Percentiles rank a stretch among this genome's conserved stretches.
Conservation (phyloP, 192 early-diverging fungal genomes). For the Podila epicladia region DNA sequence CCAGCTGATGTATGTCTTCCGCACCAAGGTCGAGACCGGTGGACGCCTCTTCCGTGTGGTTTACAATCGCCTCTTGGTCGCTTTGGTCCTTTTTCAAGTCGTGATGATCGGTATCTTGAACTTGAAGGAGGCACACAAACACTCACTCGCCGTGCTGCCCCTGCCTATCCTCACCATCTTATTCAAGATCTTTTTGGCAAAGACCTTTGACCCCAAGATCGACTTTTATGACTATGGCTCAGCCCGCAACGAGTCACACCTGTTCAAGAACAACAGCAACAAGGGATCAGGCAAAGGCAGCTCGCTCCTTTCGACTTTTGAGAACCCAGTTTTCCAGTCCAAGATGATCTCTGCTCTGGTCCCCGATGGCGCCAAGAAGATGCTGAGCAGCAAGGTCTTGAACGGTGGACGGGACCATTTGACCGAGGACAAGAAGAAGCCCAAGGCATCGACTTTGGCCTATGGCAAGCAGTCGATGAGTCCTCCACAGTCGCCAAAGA, state of each 20-base stretch:
- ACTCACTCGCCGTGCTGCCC: conserved; percentile 61
- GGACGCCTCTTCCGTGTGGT: conserved; percentile 77
- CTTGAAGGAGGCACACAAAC: conserved; percentile 53
- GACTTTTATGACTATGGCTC: conserved; percentile 62
- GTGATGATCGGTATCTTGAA: conserved; percentile 72
- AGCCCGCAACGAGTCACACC: conserved; percentile 48
- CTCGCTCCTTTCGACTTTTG: conserved; percentile 64
- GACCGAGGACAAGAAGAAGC: conserved; percentile 13
- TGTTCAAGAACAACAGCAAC: conserved; percentile 28
- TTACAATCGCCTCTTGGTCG: conserved; percentile 73
- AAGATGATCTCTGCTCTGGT: conserved; percentile 74
- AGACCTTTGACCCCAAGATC: conserved; percentile 60
- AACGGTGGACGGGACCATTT: conserved; percentile 49
- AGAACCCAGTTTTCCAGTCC: conserved; percentile 71
- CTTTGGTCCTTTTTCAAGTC: conserved; percentile 74
- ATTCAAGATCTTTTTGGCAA: conserved; percentile 60
- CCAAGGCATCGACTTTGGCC: not conserved
- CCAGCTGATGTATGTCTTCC: conserved; percentile 77
- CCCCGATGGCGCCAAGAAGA: conserved; percentile 69
- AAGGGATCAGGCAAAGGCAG: conserved; percentile 13
- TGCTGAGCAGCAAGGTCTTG: conserved; percentile 70
- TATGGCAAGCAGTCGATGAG: conserved; percentile 1
- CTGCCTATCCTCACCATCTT: conserved; percentile 67
- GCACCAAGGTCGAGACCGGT: conserved; percentile 74
- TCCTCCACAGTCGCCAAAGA: not conserved